phyloP scores from a whole-genome alignment of 352 stramenopile species.

The Pythium dissimile region DNA sequence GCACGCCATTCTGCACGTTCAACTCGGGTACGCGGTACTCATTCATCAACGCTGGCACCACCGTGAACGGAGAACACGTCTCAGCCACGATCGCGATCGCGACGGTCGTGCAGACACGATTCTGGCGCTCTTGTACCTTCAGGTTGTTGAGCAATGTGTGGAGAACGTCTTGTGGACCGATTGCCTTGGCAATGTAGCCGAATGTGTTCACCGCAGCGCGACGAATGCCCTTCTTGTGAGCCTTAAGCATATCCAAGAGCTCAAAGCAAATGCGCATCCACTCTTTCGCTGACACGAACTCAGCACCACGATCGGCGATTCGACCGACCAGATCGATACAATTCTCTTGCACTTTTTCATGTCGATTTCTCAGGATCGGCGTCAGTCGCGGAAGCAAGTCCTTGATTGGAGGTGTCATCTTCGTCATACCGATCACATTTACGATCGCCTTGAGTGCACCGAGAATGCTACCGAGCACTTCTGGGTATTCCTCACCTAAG shows the following conservation, averaged over 20 bases:
- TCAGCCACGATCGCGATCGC: constrained; percentile 99
- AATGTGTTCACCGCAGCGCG: constrained; percentile 99
- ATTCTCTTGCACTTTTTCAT: constrained; percentile 99
- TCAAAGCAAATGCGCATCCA: constrained; percentile 99
- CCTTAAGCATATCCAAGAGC: constrained; percentile 98
- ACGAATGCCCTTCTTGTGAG: constrained; percentile 98
- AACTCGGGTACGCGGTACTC: constrained; percentile 99
- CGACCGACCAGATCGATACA: constrained; percentile 98
- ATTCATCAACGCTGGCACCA: constrained; percentile 99
- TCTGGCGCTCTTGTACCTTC: constrained; percentile 99
- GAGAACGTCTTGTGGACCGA: constrained; percentile 98
- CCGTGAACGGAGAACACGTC: constrained; percentile 98
- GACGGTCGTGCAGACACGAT: constrained; percentile 99
- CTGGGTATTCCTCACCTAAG: constrained; percentile 99
- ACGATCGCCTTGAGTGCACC: constrained; percentile 98
- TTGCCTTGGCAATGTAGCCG: constrained; percentile 99
- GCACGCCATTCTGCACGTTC: constrained; percentile 99
- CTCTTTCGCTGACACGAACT: constrained; percentile 98
- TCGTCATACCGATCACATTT: constrained; percentile 99
- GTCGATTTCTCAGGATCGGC: constrained; percentile 98
- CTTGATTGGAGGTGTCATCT: constrained; percentile 99
- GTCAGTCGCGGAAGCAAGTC: constrained; percentile 98
- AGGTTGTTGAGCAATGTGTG: constrained; percentile 99
- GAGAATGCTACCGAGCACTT: constrained; percentile 98
- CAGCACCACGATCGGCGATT: constrained; percentile 96